phyloP scores from a whole-genome alignment of 805 yeast species.

The Jamesozyma spencerorum region DNA sequence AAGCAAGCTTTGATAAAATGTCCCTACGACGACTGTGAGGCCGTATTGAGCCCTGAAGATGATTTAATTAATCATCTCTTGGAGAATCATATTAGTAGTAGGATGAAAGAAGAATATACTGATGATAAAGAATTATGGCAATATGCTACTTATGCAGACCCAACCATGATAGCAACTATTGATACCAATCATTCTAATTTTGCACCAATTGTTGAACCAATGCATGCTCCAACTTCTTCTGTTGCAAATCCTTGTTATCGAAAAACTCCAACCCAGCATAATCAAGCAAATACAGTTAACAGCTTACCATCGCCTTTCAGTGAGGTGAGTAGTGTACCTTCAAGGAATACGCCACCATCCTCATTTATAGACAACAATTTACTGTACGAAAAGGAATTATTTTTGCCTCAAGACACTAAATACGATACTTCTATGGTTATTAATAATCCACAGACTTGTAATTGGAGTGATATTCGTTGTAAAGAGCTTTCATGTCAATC shows the following conservation, averaged over 20 bases:
- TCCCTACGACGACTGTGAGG: conserved; percentile 13
- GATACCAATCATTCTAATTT: neutral
- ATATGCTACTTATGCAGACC: neutral
- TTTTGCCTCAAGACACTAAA: neutral
- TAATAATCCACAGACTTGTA: neutral
- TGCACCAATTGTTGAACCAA: no score
- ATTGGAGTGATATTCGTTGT: conserved; percentile 13
- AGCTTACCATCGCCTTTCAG: conserved; percentile 5
- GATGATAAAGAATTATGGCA: conserved; percentile 3
- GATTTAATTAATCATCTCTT: conserved; percentile 15
- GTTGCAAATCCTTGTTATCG: neutral
- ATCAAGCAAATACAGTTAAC: no score
- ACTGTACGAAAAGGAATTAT: neutral
- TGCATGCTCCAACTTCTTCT: neutral
- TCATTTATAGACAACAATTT: neutral
- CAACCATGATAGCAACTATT: neutral
- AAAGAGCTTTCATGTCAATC: conserved; percentile 6
- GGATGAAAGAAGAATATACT: conserved; percentile 4
- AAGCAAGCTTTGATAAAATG: conserved; percentile 4
- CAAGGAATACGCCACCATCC: neutral
- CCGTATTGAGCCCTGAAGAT: conserved; percentile 4
- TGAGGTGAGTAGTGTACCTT: neutral
- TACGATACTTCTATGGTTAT: neutral
- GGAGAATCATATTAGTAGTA: conserved; percentile 13
- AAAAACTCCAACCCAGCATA: neutral